Conservation (phyloP, 1,139 yeast species). For the Arxiozyma bovina region DNA sequence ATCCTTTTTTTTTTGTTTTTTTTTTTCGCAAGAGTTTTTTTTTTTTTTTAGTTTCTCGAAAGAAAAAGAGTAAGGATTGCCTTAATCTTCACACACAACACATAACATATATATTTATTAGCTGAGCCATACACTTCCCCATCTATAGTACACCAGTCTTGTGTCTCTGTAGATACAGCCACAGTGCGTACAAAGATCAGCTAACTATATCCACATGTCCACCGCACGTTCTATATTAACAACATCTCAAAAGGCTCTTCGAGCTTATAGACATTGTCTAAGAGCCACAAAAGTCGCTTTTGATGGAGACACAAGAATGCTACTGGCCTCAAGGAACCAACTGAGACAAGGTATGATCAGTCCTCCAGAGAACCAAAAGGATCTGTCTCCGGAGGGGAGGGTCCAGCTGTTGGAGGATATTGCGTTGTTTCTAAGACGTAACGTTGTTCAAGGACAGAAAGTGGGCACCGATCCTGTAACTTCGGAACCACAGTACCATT, state of each 20-base stretch:
- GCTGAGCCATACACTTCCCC: no score
- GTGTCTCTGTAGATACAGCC: no score
- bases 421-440: conserved; percentile 54
- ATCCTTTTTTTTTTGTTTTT: no score
- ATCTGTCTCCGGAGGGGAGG: conserved; percentile 39
- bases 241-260: conserved; percentile 29
- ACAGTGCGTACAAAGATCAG: no score
- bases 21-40: no score
- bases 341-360: conserved; percentile 53
- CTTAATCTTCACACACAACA: no score
- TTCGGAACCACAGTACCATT: conserved; percentile 28
- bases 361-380: conserved; percentile 34
- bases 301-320: conserved; percentile 43
- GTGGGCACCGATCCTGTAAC: conserved; percentile 35
- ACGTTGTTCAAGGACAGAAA: conserved; percentile 77
- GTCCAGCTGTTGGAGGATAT: conserved; percentile 59
- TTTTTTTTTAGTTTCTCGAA: no score
- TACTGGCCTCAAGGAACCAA: conserved; percentile 55
- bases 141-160: no score
- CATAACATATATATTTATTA: no score
- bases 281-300: conserved; percentile 69
- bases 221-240: conserved; percentile 1
- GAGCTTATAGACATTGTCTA: conserved; percentile 60
- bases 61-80: no score
- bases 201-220: conserved; percentile 6